A percentile compares a stretch with the other conserved stretches of the same genome.
Conservation (phyloP, 2,329 filamentous ascomycete species). For the Penicillium sp. region DNA sequence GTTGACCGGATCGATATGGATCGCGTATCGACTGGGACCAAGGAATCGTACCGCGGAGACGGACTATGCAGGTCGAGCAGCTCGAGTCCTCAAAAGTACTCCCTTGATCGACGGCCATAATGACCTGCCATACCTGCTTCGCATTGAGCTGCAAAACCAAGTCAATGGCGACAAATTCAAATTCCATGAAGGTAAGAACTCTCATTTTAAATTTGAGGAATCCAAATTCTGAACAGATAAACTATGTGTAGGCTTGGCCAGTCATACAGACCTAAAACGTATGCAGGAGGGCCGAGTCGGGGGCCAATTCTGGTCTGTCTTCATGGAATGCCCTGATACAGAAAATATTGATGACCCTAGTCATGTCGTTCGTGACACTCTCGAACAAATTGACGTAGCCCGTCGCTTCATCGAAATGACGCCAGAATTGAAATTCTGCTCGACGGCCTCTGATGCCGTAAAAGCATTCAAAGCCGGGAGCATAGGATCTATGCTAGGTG, state of each 20-base stretch:
- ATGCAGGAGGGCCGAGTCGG: conserved; percentile 25
- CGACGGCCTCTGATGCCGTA: conserved; percentile 5
- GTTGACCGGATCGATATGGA: conserved; percentile 8
- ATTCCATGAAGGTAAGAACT: conserved; percentile 7
- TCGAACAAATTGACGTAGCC: conserved; percentile 23
- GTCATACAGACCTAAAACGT: conserved; percentile 25
- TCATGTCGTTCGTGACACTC: conserved; percentile 20
- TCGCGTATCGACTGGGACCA: conserved; percentile 8
- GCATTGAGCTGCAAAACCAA: conserved; percentile 20
- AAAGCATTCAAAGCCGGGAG: conserved; percentile 17
- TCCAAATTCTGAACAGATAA: not conserved
- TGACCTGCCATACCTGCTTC: conserved; percentile 24
- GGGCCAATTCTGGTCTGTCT: conserved; percentile 30
- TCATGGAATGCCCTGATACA: conserved; percentile 21
- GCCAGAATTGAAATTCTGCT: conserved; percentile 15
- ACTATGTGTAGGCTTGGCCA: conserved; percentile 12
- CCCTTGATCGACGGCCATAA: conserved; percentile 29
- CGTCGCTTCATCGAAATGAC: conserved; percentile 18
- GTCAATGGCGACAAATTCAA: conserved; percentile 18
- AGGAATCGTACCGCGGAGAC: conserved; percentile 1
- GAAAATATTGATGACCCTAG: conserved; percentile 17
- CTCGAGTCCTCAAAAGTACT: conserved; percentile 18
- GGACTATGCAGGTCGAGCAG: conserved; percentile 8
- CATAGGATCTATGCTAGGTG: conserved; percentile 18
- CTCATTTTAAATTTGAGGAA: not conserved